Evolutionary conservation across 148 eudicot genomes (phyloP).

Genomic region (Hydrangea macrophylla): DNA sequence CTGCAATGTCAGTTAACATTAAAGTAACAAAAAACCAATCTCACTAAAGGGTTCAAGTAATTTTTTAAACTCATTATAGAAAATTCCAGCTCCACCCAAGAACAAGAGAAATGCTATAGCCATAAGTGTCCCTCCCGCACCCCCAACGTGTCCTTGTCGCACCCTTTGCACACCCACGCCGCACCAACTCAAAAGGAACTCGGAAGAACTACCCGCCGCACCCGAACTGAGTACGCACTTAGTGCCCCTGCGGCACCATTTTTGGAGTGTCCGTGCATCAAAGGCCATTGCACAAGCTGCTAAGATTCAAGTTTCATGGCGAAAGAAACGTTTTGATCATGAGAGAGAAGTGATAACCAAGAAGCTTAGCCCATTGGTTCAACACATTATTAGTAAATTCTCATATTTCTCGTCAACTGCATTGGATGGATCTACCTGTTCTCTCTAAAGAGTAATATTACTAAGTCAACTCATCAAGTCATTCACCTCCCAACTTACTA

Average conservation of each 20-base stretch:
- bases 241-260: too few species aligned
- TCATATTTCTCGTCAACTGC: neutral
- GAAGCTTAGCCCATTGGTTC: conserved; percentile 1
- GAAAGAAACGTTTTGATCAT: neutral
- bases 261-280: too few species aligned
- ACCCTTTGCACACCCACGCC: too few species aligned
- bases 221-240: too few species aligned
- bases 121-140: too few species aligned
- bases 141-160: too few species aligned
- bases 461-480: neutral
- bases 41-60: neutral
- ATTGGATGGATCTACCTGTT: neutral
- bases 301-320: neutral
- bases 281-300: neutral
- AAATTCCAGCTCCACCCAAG: neutral
- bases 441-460: neutral
- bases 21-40: neutral
- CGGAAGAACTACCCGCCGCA: too few species aligned
- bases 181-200: too few species aligned
- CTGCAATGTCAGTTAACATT: conserved; percentile 1
- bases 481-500: neutral
- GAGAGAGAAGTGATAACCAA: neutral
- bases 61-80: neutral
- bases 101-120: neutral
- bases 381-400: neutral